phyloP scores from a whole-genome alignment of 1,284 basidiomycete genomes.

The Filobasidium uniguttulatum region DNA sequence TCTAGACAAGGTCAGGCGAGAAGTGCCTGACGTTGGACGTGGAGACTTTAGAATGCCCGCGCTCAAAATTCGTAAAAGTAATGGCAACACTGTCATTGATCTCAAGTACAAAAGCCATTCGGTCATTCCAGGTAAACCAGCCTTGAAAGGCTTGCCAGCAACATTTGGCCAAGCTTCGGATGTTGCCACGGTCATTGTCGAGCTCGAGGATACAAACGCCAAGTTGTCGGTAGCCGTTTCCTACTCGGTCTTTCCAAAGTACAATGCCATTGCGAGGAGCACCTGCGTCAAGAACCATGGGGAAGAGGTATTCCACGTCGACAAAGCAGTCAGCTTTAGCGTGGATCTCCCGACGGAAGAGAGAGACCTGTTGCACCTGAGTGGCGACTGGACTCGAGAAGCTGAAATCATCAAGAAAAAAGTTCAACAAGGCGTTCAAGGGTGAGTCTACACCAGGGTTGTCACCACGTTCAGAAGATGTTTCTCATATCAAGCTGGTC shows the following conservation, averaged over 20 bases:
- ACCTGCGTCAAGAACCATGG: conserved; percentile 17
- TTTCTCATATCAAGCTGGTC: background rate
- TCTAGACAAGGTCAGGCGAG: conserved; percentile 12
- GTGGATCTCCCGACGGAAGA: conserved; percentile 18
- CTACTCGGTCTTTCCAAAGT: conserved; percentile 19
- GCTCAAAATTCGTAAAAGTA: conserved; percentile 15
- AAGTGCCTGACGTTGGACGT: conserved; percentile 21
- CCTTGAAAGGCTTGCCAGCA: conserved; percentile 17
- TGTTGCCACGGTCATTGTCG: conserved; percentile 17
- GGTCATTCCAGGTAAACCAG: conserved; percentile 17
- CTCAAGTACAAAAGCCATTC: conserved; percentile 18
- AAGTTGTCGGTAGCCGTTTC: conserved; percentile 13
- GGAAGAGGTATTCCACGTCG: conserved; percentile 13
- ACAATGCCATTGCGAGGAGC: conserved; percentile 16
- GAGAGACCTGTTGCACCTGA: conserved; percentile 20
- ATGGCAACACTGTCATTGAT: conserved; percentile 16
- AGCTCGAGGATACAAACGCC: conserved; percentile 16
- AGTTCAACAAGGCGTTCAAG: conserved; percentile 20
- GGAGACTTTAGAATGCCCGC: conserved; percentile 25
- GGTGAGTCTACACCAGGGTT: conserved; percentile 15
- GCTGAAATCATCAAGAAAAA: conserved; percentile 12
- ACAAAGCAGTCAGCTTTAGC: conserved; percentile 18
- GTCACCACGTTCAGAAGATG: background rate
- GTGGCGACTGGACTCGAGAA: conserved; percentile 24
- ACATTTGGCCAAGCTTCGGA: conserved; percentile 16